Base-by-base conservation (phyloP, 805 yeast species). In the Metschnikowia sp. region DNA sequence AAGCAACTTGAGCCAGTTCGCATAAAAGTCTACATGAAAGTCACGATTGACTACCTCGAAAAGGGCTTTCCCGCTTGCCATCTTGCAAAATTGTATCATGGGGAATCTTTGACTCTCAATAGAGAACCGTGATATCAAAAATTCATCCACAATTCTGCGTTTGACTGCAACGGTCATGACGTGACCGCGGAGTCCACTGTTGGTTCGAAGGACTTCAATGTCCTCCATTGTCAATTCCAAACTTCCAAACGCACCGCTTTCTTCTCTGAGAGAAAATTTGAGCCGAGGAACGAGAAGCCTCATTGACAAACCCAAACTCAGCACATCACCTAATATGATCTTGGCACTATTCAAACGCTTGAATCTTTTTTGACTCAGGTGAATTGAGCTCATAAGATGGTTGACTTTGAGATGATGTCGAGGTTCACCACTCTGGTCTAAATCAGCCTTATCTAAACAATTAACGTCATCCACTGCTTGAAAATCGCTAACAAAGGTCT, bases 11-110 rank as follows among this genome's bases (percentile, higher is more conserved):
- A 86, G 48, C 86, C 91, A 80, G 22, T 68, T 63, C 0, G 90
- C 80, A 54, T 81, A 77, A 54, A 86, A 86, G 36, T 82, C 80
- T 2, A 84, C 8, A 5, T 67, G 53, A 10, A 79, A 45, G 48
- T 82, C 79, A 32, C 78, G 68, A 19, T 84, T 51, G 38, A 72
- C 68, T 2, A 82, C 54, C 28, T 75, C 78, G 6, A 75, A 43
- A 3, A 60, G 61, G 10, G 68, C 65, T 6, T 65, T 66, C 9
- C 65, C 62, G 10, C 26, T 22, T 22, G 26, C 7, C 26, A 7
- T 22, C 7, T 22, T 22, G 26, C 26, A 22, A 5, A 22, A 22
- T 22, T 22, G 26, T 22, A 66, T 46, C 52, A 64, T 51, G 0
- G 74, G 73, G 22, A 41, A 40, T 7, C 4, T 7, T 22, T 22